These are phyloP conservation scores for Chrysoporthe deuterocubensis DNA, from an alignment of 2,329 filamentous ascomycete species.

Conservation along the genomic window DNA sequence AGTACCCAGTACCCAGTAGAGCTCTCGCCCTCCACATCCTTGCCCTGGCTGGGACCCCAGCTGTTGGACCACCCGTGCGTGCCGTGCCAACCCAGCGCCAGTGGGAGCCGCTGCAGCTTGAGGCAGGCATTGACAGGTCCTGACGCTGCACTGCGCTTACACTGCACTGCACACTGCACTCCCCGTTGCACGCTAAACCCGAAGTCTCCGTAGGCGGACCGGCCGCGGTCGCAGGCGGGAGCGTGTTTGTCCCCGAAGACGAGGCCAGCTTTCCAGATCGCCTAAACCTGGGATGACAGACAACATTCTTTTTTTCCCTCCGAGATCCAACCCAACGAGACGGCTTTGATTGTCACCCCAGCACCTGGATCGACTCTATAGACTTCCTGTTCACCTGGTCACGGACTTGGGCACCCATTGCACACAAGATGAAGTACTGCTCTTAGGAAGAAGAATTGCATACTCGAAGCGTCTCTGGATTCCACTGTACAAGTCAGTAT, in stretches of 20 bases:
- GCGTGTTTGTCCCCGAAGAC: conserved; percentile 11
- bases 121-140: too few relatives aligned
- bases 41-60: neutral
- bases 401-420: conserved; percentile 18
- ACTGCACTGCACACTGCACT: neutral
- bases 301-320: neutral
- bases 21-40: neutral
- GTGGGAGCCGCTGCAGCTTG: neutral
- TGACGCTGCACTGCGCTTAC: neutral
- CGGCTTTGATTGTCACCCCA: conserved; percentile 12
- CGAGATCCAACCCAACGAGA: conserved; percentile 6
- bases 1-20: neutral
- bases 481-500: conserved; percentile 28
- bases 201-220: conserved; percentile 8
- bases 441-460: conserved; percentile 21
- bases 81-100: neutral
- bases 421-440: conserved; percentile 28
- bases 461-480: conserved; percentile 19
- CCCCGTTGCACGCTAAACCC: neutral
- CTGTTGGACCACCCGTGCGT: neutral
- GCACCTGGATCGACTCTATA: conserved; percentile 17
- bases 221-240: conserved; percentile 3
- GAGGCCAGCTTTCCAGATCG: conserved; percentile 21
- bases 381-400: conserved; percentile 19
- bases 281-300: conserved; percentile 9